A percentile compares a stretch with the other conserved stretches of the same genome.
phyloP scores from a whole-genome alignment of 2,329 filamentous ascomycete genomes.

The Fusarium bactridioides region DNA sequence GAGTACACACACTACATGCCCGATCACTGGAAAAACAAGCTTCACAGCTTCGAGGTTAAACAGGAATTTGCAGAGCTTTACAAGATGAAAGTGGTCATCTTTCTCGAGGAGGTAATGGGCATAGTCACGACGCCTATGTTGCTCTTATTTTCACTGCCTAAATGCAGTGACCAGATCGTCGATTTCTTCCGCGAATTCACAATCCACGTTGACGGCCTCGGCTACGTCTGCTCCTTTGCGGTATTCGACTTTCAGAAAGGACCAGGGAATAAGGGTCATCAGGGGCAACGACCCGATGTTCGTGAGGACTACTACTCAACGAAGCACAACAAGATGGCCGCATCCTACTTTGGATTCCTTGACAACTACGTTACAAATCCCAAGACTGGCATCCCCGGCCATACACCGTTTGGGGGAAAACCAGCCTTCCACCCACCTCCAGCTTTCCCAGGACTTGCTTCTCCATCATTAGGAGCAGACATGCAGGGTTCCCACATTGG shows the following conservation, averaged over 20 bases:
- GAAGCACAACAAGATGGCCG: constrained; percentile 98
- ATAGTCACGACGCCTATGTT: constrained; percentile 93
- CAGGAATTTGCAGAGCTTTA: constrained; percentile 90
- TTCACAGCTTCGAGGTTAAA: constrained; percentile 96
- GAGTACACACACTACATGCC: constrained; percentile 94
- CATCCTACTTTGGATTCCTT: constrained; percentile 93
- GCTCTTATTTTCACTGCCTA: constrained; percentile 84
- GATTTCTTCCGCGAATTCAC: constrained; percentile 99
- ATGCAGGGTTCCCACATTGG: constrained; percentile 58
- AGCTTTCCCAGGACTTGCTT: constrained; percentile 75
- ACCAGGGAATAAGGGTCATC: constrained; percentile 55
- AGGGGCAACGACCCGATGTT: constrained; percentile 63
- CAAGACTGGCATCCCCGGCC: constrained; percentile 70
- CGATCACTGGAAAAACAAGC: constrained; percentile 82
- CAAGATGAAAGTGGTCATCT: constrained; percentile 90
- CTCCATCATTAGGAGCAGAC: constrained; percentile 64
- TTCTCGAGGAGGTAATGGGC: constrained; percentile 89
- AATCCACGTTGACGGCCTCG: constrained; percentile 93
- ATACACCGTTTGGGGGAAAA: constrained; percentile 62
- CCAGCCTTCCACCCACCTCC: constrained; percentile 77
- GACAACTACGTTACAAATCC: constrained; percentile 87
- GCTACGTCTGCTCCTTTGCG: constrained; percentile 96
- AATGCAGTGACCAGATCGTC: constrained; percentile 89
- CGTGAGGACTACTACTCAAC: constrained; percentile 93
- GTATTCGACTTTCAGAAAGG: constrained; percentile 96